Conservation (phyloP, 257 asterid genomes). For the Salvia hispanica region DNA sequence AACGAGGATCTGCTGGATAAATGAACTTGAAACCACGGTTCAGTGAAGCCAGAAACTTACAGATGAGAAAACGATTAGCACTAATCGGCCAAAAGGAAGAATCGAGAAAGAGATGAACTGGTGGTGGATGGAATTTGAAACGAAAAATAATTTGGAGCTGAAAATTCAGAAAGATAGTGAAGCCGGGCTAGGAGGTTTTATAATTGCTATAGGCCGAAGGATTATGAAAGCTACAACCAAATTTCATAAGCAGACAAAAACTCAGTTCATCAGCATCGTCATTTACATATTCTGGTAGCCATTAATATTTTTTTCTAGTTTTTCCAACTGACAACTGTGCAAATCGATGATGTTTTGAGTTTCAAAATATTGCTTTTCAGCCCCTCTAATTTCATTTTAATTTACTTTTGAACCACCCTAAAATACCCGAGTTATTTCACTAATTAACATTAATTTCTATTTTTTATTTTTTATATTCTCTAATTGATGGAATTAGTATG, state of each 20-base stretch:
- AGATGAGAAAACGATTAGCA: slow-evolving; percentile 21
- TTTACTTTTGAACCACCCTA: background rate
- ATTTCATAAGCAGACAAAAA: slow-evolving; percentile 31
- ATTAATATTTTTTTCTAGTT: slow-evolving; percentile 8
- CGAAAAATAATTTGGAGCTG: slow-evolving; percentile 11
- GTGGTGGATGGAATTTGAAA: slow-evolving; percentile 37
- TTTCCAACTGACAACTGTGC: slow-evolving; percentile 17
- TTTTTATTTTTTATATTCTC: background rate
- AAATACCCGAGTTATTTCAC: background rate
- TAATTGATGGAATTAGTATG: background rate
- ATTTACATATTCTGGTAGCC: slow-evolving; percentile 14
- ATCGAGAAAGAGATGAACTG: slow-evolving; percentile 35
- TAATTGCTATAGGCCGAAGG: slow-evolving; percentile 10
- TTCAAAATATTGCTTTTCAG: background rate
- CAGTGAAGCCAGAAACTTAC: slow-evolving; percentile 26
- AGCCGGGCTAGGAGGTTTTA: slow-evolving; percentile 7
- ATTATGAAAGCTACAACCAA: slow-evolving; percentile 25
- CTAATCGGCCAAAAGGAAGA: slow-evolving; percentile 26
- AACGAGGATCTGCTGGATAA: background rate
- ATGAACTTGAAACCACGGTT: background rate
- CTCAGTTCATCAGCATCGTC: slow-evolving; percentile 29
- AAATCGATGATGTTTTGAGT: background rate
- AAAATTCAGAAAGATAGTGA: slow-evolving; percentile 32
- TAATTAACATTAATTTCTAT: background rate
- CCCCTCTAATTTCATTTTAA: slow-evolving; percentile 1